Evolutionary conservation across 2,329 filamentous ascomycete species (phyloP).

Genomic region (Venturia asperata): DNA sequence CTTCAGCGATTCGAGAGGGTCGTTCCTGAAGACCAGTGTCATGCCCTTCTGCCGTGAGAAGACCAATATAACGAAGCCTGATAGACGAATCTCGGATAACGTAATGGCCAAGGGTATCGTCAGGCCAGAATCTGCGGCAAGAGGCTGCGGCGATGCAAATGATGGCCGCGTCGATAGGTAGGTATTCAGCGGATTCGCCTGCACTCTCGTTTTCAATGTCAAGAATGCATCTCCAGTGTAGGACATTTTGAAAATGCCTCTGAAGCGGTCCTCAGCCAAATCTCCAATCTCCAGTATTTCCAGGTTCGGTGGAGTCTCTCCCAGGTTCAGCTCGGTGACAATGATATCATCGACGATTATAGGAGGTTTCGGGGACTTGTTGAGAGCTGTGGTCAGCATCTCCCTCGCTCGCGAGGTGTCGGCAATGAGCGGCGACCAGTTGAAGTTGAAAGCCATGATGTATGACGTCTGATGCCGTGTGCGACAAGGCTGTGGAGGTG

Average conservation of each 20-base stretch:
- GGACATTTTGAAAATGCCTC: slow-evolving; percentile 99
- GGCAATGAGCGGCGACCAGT: slow-evolving; percentile 98
- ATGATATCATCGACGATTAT: slow-evolving; percentile 99
- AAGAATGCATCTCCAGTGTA: slow-evolving; percentile 93
- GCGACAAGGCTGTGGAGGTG: neutral
- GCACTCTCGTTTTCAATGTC: slow-evolving; percentile 90
- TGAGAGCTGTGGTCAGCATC: slow-evolving; percentile 87
- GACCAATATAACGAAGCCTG: slow-evolving; percentile 93
- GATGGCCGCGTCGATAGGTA: slow-evolving; percentile 84
- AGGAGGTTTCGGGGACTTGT: slow-evolving; percentile 95
- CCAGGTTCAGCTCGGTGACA: slow-evolving; percentile 94
- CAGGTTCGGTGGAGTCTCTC: slow-evolving; percentile 85
- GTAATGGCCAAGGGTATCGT: slow-evolving; percentile 98
- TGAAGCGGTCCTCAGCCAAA: slow-evolving; percentile 90
- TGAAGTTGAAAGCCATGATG: slow-evolving; percentile 99
- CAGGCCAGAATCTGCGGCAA: slow-evolving; percentile 83
- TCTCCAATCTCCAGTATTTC: slow-evolving; percentile 98
- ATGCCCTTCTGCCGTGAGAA: slow-evolving; percentile 97
- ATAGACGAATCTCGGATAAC: slow-evolving; percentile 88
- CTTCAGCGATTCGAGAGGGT: slow-evolving; percentile 94
- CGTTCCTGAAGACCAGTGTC: slow-evolving; percentile 94
- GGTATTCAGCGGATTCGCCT: slow-evolving; percentile 95
- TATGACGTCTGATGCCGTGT: neutral
- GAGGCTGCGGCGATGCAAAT: slow-evolving; percentile 86
- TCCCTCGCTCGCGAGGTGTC: slow-evolving; percentile 89